These are phyloP conservation scores for Ophiostoma pallidulum DNA, from an alignment of 2,329 filamentous ascomycete species.

Conservation along the genomic window DNA sequence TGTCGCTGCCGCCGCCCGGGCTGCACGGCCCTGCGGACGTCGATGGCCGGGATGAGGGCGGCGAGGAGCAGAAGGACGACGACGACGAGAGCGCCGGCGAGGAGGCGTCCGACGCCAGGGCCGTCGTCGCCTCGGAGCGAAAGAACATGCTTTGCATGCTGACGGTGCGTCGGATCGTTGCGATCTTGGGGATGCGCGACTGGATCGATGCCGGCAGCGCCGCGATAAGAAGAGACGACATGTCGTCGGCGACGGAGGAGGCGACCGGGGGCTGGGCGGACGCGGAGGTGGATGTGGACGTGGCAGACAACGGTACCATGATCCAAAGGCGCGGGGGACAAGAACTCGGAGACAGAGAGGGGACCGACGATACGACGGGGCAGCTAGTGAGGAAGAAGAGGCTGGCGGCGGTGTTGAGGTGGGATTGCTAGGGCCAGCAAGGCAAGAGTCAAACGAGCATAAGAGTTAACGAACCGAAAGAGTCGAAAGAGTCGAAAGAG, in stretches of 20 bases:
- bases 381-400: too few relatives aligned
- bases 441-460: too few relatives aligned
- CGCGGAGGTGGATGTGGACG: background rate
- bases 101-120: background rate
- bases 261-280: background rate
- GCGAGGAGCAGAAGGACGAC: constrained; percentile 7
- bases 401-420: too few relatives aligned
- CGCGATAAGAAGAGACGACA: constrained; percentile 15
- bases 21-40: constrained; percentile 6
- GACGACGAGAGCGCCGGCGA: background rate
- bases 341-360: too few relatives aligned
- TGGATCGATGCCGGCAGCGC: constrained; percentile 20
- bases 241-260: background rate
- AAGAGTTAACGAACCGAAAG: too few relatives aligned
- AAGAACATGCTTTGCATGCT: constrained; percentile 9
- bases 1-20: background rate
- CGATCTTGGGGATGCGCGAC: constrained; percentile 16
- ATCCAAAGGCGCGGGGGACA: too few relatives aligned
- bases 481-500: too few relatives aligned
- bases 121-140: constrained; percentile 7
- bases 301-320: background rate
- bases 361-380: too few relatives aligned
- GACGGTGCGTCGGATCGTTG: constrained; percentile 13
- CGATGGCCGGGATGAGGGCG: constrained; percentile 8
- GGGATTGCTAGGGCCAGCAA: too few relatives aligned